These are phyloP conservation scores for Suillus ampliporus DNA, from an alignment of 768 basidiomycete species.

Conservation along the genomic window DNA sequence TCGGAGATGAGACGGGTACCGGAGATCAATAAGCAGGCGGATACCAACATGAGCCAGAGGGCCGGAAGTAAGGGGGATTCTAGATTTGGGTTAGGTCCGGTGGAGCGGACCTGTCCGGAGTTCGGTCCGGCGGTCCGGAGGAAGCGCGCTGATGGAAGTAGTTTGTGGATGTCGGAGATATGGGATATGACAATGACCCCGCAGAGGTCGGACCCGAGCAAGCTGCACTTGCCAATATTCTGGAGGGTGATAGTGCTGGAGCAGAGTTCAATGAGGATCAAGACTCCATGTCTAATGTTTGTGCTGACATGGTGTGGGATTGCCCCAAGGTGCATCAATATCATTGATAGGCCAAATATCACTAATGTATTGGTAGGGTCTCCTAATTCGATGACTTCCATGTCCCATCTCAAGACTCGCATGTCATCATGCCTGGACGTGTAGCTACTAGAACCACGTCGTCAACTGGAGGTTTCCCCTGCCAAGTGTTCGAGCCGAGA, in stretches of 20 bases:
- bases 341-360: background rate
- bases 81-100: too few species aligned
- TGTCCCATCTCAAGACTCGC: background rate
- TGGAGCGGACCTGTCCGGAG: too few species aligned
- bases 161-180: too few species aligned
- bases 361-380: background rate
- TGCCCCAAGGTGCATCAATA: background rate
- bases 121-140: too few species aligned
- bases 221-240: background rate
- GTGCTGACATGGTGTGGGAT: background rate
- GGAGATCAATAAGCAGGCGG: too few species aligned
- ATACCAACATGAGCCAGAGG: too few species aligned
- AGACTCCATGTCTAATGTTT: background rate
- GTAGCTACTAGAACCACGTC: background rate
- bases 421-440: background rate
- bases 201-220: background rate
- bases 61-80: too few species aligned
- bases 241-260: background rate
- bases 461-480: slow-evolving; percentile 3
- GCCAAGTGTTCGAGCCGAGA: slow-evolving; percentile 10
- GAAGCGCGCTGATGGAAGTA: too few species aligned
- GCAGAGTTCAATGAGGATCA: background rate
- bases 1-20: too few species aligned
- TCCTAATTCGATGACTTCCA: background rate
- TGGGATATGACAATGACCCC: too few species aligned